Conservation (phyloP, 305 asterid species). For the Solanum chacoense region DNA sequence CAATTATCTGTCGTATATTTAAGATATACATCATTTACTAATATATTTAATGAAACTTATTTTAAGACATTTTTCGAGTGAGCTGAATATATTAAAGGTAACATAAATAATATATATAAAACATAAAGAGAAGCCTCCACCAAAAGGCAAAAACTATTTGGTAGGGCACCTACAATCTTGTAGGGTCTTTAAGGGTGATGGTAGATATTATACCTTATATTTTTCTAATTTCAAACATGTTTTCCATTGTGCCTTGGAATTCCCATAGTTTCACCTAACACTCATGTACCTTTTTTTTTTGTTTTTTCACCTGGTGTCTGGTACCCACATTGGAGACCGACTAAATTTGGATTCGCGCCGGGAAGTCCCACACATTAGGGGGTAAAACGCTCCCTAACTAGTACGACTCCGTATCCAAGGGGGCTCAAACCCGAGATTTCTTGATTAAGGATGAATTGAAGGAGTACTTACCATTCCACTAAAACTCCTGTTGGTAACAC, state of each 20-base stretch:
- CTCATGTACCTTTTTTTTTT: too few relatives aligned
- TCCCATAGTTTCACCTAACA: not conserved
- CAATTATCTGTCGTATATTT: not conserved
- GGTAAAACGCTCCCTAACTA: too few relatives aligned
- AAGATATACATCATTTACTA: not conserved
- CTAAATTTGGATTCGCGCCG: too few relatives aligned
- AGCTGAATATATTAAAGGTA: not conserved
- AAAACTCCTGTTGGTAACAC: not conserved
- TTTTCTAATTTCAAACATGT: not conserved
- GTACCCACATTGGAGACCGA: too few relatives aligned
- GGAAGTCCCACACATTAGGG: too few relatives aligned
- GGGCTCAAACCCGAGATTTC: too few relatives aligned
- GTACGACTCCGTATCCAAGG: too few relatives aligned
- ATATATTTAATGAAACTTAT: not conserved
- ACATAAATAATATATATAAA: not conserved
- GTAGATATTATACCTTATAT: not conserved
- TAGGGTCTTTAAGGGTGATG: not conserved
- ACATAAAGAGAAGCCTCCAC: not conserved
- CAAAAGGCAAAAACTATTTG: not conserved
- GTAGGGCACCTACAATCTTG: not conserved
- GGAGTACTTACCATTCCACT: too few relatives aligned
- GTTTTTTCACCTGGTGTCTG: too few relatives aligned
- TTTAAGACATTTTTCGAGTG: not conserved
- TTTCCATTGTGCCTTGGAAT: not conserved
- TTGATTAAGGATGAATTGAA: too few relatives aligned